Base-by-base conservation (phyloP, 192 early-diverging fungal species). In the Dissophora ornata region DNA sequence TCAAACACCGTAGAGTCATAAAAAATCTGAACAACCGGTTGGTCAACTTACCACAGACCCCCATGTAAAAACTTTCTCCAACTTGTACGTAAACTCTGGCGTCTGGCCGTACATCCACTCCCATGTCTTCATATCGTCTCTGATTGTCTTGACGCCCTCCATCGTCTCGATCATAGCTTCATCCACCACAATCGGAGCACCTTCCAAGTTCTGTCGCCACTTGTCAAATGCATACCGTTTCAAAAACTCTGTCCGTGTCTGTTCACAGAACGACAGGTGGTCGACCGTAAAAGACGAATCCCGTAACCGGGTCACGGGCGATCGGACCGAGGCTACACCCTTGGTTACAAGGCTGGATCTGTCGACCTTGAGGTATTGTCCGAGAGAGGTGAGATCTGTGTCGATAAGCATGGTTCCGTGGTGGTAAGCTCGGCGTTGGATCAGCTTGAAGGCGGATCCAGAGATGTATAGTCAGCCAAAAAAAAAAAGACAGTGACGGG, bases 361-460 rank as follows among this genome's bases (percentile, higher is more conserved):
- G 34, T 61, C 25, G 45, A 36, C 57, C 38, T 75, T 69, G 26
- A 79, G 56, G 41, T 80, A 84, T 16, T 69, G 71, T 11, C 63
- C 67, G 13, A 79, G 45, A 13, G 52, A 44, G 10, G 67, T 61
- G 36, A 97, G 84, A 79, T 98, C 92, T 8, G 95, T 83, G 64
- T 96, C 89, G 55, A 99, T 97, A 38, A 99, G 81, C 98, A 99
- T 97, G 7, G 98, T 99, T 45, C 98, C 98, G 75, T 99, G 98
- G 74, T 97, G 96, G 69, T 97, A 97, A 3, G 96, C 93, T 53
- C 92, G 75, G 8, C 77, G 55, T 57, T 85, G 89, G 52, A 92
- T 95, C 51, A 99, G 74, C 60, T 96, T 96, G 86, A 92, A 99
- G 5, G 98, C 98, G 49, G 91, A 94, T 33, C 98, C 98, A 29